Evolutionary conservation across 2,329 filamentous ascomycete genomes (phyloP), one percentile per base, ranked within the genome.

Genomic region (Parastagonospora avenae): DNA sequence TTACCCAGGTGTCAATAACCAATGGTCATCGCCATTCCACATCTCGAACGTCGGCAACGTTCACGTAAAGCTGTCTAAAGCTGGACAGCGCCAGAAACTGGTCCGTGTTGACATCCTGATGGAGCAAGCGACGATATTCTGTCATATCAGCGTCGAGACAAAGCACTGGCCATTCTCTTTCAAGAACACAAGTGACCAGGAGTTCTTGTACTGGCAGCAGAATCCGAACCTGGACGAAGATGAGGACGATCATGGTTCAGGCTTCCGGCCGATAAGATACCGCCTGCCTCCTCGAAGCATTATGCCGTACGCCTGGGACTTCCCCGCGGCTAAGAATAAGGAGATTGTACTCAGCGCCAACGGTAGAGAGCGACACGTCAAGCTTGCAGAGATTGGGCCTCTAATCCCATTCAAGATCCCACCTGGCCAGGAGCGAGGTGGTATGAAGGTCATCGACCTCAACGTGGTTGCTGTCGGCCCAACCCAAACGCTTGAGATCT

Each of bases 291-390:
- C 93, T 10, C 84, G 94, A 53, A 97, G 93, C 74, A 97, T 99
- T 74, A 99, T 99, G 94, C 94, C 95, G 0, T 99, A 99, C 67
- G 93, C 94, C 1, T 99, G 94, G 94, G 95, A 99, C 70, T 99
- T 96, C 75, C 95, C 94, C 1, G 93, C 94, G 1, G 92, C 92
- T n/a, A 97, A 96, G 76, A 89, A 91, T 76, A 96, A 94, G 66
- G 94, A 97, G 71, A 84, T 99, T 33, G 86, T 97, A 42, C 85
- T 99, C 68, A 87, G 81, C 46, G 88, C 88, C 7, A 86, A 88
- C 65, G 86, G 87, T 54, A 91, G 88, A 67, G 92, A 97, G 70
- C 83, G 94, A 28, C 91, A 97, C 67, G 89, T 99, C 70, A 97
- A 95, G 73, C 82, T 99, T 59, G 91, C 93, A 2, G 94, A 99